Conservation (phyloP, 2,329 filamentous ascomycete genomes). For the Capronia americana region DNA sequence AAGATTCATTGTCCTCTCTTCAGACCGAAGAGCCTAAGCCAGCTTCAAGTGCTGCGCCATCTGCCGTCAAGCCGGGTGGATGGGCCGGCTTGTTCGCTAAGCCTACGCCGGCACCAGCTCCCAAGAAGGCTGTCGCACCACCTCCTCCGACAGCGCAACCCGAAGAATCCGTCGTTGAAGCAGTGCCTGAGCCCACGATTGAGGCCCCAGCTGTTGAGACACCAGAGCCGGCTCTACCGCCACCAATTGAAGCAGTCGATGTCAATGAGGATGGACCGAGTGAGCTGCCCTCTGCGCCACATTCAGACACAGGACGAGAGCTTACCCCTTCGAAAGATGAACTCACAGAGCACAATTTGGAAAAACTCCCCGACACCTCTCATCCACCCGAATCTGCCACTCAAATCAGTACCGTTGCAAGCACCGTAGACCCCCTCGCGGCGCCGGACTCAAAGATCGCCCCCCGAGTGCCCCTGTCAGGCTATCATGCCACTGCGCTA, state of each 20-base stretch:
- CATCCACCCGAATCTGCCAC: slow-evolving; percentile 79
- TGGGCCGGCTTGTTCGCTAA: slow-evolving; percentile 81
- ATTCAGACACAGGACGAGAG: slow-evolving; percentile 38
- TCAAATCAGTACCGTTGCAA: slow-evolving; percentile 85
- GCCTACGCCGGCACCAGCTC: slow-evolving; percentile 63
- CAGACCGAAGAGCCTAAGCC: slow-evolving; percentile 44
- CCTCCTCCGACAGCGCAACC: slow-evolving; percentile 35
- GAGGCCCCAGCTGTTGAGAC: slow-evolving; percentile 45
- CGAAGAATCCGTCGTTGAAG: slow-evolving; percentile 27
- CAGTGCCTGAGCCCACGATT: slow-evolving; percentile 38
- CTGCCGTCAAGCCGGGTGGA: slow-evolving; percentile 37
- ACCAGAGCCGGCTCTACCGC: slow-evolving; percentile 49
- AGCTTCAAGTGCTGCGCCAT: slow-evolving; percentile 29
- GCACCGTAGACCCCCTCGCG: slow-evolving; percentile 75
- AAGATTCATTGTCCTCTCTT: slow-evolving; percentile 40
- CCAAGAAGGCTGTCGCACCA: slow-evolving; percentile 58
- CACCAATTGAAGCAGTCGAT: slow-evolving; percentile 48
- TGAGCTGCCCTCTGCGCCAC: slow-evolving; percentile 39
- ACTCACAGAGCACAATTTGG: slow-evolving; percentile 89
- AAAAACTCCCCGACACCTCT: slow-evolving; percentile 84
- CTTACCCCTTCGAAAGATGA: slow-evolving; percentile 77
- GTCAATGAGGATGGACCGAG: slow-evolving; percentile 46
- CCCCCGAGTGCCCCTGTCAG: slow-evolving; percentile 68
- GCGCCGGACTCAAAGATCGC: slow-evolving; percentile 57
- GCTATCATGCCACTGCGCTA: slow-evolving; percentile 78